Evolutionary conservation across 129 eudicot genomes (phyloP).

Genomic region (Helichrysum umbraculigerum): DNA sequence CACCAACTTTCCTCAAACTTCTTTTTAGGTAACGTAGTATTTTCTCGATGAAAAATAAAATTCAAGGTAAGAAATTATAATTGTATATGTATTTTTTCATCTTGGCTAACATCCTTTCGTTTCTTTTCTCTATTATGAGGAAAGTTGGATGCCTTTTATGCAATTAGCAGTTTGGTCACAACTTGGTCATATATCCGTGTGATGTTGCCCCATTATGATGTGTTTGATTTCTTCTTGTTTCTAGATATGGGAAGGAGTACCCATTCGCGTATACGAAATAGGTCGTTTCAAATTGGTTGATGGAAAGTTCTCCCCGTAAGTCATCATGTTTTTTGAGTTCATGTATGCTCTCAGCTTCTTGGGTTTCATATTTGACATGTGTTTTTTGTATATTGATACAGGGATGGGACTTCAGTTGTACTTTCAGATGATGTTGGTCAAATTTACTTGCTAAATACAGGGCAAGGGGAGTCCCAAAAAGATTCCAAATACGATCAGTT

Average conservation of each 20-base stretch:
- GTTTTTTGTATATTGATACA: constrained; percentile 33
- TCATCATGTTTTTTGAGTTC: constrained; percentile 1
- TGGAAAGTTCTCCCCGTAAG: constrained; percentile 99
- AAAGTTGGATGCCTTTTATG: background rate
- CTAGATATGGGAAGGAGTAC: constrained; percentile 99
- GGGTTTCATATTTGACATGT: constrained; percentile 2
- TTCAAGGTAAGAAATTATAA: background rate
- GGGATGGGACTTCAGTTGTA: constrained; percentile 98
- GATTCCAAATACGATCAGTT: constrained; percentile 98
- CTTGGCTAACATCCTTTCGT: background rate
- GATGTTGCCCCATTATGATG: constrained; percentile 13
- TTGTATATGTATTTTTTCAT: background rate
- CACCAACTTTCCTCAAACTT: constrained; percentile 1
- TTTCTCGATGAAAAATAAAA: background rate
- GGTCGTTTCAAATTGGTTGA: constrained; percentile 95
- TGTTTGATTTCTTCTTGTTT: constrained; percentile 20
- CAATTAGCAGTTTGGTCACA: background rate
- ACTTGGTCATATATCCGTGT: background rate
- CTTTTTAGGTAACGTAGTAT: background rate
- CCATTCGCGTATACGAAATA: constrained; percentile 73
- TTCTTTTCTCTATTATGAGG: background rate
- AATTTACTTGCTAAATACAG: constrained; percentile 85
- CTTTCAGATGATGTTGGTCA: constrained; percentile 98
- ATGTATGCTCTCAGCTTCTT: background rate
- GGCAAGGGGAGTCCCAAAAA: constrained; percentile 94